These are phyloP conservation scores for Bathelium albidoporum DNA, from an alignment of 495 filamentous ascomycete species.

Conservation along the genomic window DNA sequence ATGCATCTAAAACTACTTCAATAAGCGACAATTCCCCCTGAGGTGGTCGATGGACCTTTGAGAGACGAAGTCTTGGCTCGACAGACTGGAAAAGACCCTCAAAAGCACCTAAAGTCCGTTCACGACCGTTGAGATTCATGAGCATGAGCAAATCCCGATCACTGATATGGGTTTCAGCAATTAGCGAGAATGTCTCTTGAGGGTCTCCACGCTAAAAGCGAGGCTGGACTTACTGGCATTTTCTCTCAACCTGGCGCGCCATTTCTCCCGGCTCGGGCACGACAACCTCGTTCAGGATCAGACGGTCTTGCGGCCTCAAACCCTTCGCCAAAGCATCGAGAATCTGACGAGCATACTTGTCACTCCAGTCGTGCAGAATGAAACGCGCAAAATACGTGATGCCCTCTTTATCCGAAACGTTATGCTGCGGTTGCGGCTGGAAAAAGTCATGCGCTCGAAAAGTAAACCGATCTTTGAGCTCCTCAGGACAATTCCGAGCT, in stretches of 20 bases:
- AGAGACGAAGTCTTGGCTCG: background rate
- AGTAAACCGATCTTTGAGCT: background rate
- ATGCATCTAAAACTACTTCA: slow-evolving; percentile 3
- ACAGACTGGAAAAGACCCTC: slow-evolving; percentile 1
- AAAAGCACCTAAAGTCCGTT: slow-evolving; percentile 3
- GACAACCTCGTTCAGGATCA: slow-evolving; percentile 9
- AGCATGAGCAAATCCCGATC: slow-evolving; percentile 10
- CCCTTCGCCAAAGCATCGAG: slow-evolving; percentile 1
- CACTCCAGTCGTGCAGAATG: slow-evolving; percentile 8
- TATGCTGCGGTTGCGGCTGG: slow-evolving; percentile 6
- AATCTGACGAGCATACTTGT: slow-evolving; percentile 7
- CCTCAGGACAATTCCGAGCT: slow-evolving; percentile 4
- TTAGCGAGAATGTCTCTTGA: background rate
- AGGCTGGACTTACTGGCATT: slow-evolving; percentile 3
- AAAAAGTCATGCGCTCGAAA: slow-evolving; percentile 12
- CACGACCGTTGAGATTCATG: slow-evolving; percentile 8
- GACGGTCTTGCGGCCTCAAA: slow-evolving; percentile 5
- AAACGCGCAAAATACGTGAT: slow-evolving; percentile 7
- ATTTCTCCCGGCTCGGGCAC: slow-evolving; percentile 6
- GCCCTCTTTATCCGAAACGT: background rate
- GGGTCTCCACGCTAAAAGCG: background rate
- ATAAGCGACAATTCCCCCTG: slow-evolving; percentile 10
- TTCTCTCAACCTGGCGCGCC: slow-evolving; percentile 8
- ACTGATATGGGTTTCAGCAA: background rate
- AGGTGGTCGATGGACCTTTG: slow-evolving; percentile 4